phyloP scores from a whole-genome alignment of 306 rosid genomes.

The Prinsepia uniflora region DNA sequence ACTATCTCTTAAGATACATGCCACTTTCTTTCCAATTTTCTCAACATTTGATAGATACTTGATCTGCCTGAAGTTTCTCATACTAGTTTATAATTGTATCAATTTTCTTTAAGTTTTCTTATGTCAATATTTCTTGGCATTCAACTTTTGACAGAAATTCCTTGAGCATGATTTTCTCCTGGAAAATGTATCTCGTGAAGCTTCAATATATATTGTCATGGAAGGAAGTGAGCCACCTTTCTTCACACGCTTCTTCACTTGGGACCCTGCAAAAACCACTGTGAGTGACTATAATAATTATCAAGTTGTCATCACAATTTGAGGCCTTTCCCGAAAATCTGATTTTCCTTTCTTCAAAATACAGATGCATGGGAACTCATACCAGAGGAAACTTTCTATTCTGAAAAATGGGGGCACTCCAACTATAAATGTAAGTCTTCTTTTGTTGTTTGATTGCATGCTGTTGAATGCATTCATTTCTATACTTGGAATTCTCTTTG shows the following conservation, averaged over 20 bases:
- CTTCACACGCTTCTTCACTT: constrained; percentile 91
- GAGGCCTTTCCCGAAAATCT: constrained; percentile 20
- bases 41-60: neutral
- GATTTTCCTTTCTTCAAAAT: constrained; percentile 24
- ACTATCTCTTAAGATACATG: neutral
- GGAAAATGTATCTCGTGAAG: constrained; percentile 61
- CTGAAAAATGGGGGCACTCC: constrained; percentile 70
- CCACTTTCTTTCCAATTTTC: neutral
- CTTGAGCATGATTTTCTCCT: constrained; percentile 81
- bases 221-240: constrained; percentile 96
- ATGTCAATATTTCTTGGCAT: constrained; percentile 11
- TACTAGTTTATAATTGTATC: constrained; percentile 4
- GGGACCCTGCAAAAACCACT: constrained; percentile 82
- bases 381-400: constrained; percentile 80
- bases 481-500: neutral
- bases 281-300: constrained; percentile 42
- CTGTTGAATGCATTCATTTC: neutral
- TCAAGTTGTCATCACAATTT: constrained; percentile 11
- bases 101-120: constrained; percentile 22
- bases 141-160: constrained; percentile 61
- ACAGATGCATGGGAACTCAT: constrained; percentile 96
- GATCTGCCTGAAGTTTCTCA: constrained; percentile 1
- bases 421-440: constrained; percentile 55
- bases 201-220: constrained; percentile 72
- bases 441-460: constrained; percentile 19